Percentiles rank a stretch among this genome's conserved stretches.
Evolutionary conservation across 2,329 filamentous ascomycete genomes (phyloP).

Genomic region (Pseudopyrenochaeta lycopersici): DNA sequence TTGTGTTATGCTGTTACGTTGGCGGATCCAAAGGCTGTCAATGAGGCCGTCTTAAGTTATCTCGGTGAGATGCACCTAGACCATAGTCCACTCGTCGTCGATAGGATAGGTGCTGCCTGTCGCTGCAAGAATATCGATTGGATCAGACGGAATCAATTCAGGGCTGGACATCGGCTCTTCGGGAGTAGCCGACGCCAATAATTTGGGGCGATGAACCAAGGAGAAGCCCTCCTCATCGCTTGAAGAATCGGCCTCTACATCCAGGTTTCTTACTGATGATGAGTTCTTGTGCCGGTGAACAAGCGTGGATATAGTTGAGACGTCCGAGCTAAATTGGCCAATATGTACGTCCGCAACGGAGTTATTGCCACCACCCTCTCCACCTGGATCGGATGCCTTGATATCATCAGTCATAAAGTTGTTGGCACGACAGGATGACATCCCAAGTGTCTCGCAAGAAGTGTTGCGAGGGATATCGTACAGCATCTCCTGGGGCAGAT

Average conservation of each 20-base stretch:
- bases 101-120: conserved; percentile 16
- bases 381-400: not conserved
- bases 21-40: not conserved
- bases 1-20: not conserved
- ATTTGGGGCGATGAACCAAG: conserved; percentile 28
- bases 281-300: conserved; percentile 15
- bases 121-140: conserved; percentile 12
- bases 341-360: not conserved
- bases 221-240: conserved; percentile 36
- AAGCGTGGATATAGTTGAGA: conserved; percentile 13
- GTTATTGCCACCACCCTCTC: not conserved
- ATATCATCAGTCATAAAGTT: not conserved
- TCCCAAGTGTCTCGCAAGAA: not conserved
- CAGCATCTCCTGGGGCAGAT: conserved; percentile 15
- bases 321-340: not conserved
- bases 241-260: conserved; percentile 13
- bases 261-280: conserved; percentile 1
- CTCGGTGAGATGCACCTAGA: not conserved
- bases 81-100: conserved; percentile 23
- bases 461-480: conserved; percentile 1
- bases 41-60: not conserved
- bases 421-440: not conserved
- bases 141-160: conserved; percentile 9
- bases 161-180: conserved; percentile 19
- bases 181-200: not conserved